Evolutionary conservation across 305 asterid genomes (phyloP), one percentile per base, ranked within the genome.

Genomic region (Plantago coronopus): DNA sequence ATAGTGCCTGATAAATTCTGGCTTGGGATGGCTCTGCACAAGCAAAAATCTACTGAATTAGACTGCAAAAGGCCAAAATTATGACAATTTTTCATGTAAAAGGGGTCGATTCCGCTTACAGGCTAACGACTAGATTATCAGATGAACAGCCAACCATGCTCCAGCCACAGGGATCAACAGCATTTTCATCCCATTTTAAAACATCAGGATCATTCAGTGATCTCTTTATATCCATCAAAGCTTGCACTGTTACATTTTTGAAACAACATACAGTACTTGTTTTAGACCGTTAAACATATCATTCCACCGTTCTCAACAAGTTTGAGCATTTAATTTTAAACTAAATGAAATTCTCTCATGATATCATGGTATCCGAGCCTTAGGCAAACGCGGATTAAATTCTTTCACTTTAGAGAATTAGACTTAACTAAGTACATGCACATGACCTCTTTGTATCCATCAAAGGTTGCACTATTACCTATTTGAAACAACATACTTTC

Each of bases 141-240:
- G 44, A 77, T 40, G 95, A 74, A 69, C 98, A 91, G 54, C 73
- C 57, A 64, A 91, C 75, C 90, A 86, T 79, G 65, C 83, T 55
- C 95, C 96, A 91, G 12, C 84, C 86, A 79, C 98, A 91, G 56
- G 98, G 98, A 83, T 88, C 96, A 70, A 88, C 98, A 43, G 87
- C 72, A 69, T 74, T 81, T 57, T 67, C 83, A 69, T 91, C 98
- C 95, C 95, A 88, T 14, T 79, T 86, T 7, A 91, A 70, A 60
- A 86, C 82, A 48, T 74, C 82, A 53, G 95, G 89, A 73, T 91
- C 96, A 73, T 57, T 62, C 55, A 91, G 61, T 17, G 74, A 69
- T 42, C 73, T 82, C 78, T 83, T 83, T 58, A 91, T 86, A 17
- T 80, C 95, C 88, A 91, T 88, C 77, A 91, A 78, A 71, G 95